These are phyloP conservation scores for Penicillium soppii DNA, from an alignment of 495 filamentous ascomycete species.

Conservation along the genomic window DNA sequence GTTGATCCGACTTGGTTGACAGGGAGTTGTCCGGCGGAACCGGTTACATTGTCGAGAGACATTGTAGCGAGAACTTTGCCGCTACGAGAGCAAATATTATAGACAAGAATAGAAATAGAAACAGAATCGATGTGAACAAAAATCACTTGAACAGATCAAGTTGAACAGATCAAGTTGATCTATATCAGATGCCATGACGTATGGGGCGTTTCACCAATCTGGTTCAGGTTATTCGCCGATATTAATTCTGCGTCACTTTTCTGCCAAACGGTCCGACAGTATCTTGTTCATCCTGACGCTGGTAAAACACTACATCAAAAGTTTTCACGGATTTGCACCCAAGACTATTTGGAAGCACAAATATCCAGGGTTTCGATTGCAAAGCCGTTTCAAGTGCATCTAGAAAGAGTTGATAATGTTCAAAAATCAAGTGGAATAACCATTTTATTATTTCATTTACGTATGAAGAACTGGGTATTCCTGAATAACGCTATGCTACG, in stretches of 20 bases:
- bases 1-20: slow-evolving; percentile 14
- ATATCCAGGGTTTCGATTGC: too few species aligned
- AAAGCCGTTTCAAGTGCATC: too few species aligned
- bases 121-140: not conserved
- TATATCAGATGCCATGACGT: slow-evolving; percentile 5
- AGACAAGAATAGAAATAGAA: not conserved
- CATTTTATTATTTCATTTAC: not conserved
- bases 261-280: too few species aligned
- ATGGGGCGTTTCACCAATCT: slow-evolving; percentile 5
- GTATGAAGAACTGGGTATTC: not conserved
- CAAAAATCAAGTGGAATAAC: not conserved
- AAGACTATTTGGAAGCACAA: too few species aligned
- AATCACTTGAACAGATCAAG: not conserved
- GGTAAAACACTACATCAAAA: too few species aligned
- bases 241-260: slow-evolving; percentile 7
- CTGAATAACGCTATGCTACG: slow-evolving; percentile 9
- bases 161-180: not conserved
- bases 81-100: not conserved
- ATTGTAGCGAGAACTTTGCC: slow-evolving; percentile 8
- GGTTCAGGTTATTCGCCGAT: slow-evolving; percentile 1
- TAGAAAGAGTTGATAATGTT: too few species aligned
- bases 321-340: too few species aligned
- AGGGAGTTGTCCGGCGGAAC: slow-evolving; percentile 21
- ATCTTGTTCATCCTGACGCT: not conserved
- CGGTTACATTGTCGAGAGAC: slow-evolving; percentile 30